A percentile compares a stretch with the other conserved stretches of the same genome.
phyloP scores from a whole-genome alignment of 805 yeast species.

The Candida coquimbonensis region DNA sequence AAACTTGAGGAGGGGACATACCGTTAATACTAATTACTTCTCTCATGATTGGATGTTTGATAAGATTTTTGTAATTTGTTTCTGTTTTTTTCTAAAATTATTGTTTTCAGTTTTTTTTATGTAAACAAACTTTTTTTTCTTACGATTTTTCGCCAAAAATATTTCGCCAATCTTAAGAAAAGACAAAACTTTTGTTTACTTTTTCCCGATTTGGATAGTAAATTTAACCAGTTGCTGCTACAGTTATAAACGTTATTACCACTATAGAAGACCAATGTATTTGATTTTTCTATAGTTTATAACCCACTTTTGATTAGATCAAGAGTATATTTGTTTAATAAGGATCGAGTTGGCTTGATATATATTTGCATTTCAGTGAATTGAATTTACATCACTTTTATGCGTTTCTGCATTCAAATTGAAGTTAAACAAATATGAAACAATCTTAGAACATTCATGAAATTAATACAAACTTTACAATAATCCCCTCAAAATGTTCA shows the following conservation, averaged over 20 bases:
- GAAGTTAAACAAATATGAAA: too few species aligned
- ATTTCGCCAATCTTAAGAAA: not conserved
- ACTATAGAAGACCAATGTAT: too few species aligned
- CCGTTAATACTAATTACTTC: slow-evolving; percentile 89
- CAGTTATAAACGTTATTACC: not conserved
- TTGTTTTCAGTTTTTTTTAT: slow-evolving; percentile 7
- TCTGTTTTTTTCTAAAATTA: not conserved
- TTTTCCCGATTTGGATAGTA: slow-evolving; percentile 11
- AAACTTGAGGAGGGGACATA: slow-evolving; percentile 30
- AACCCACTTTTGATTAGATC: too few species aligned
- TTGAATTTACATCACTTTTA: too few species aligned
- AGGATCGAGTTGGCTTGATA: too few species aligned
- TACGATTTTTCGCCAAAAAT: slow-evolving; percentile 1
- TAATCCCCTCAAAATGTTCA: too few species aligned
- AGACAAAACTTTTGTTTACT: slow-evolving; percentile 19
- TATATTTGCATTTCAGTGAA: too few species aligned
- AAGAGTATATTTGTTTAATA: too few species aligned
- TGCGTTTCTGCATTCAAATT: too few species aligned
- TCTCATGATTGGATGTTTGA: slow-evolving; percentile 47
- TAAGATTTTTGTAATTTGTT: not conserved
- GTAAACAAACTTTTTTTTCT: slow-evolving; percentile 19
- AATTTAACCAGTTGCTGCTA: not conserved
- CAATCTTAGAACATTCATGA: too few species aligned
- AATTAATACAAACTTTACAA: too few species aligned
- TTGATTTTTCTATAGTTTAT: too few species aligned